Conservation (phyloP, 2,329 filamentous ascomycete genomes). For the Fusarium sp. region DNA sequence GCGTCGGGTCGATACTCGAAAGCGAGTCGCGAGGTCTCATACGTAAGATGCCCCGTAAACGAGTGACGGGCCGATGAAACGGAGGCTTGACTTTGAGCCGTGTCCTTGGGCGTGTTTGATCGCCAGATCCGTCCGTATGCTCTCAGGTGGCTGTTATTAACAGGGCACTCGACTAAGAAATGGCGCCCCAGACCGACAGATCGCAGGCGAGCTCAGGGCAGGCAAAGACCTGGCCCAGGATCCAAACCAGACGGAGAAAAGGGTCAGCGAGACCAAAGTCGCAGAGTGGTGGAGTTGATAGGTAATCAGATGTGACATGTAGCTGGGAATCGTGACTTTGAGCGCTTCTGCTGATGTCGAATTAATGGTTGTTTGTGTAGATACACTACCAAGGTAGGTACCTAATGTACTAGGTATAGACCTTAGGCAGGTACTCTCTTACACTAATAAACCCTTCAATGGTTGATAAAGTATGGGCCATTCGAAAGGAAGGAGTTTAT, state of each 20-base stretch:
- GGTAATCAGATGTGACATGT: neutral
- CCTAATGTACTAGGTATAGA: neutral
- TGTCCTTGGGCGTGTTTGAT: conserved; percentile 31
- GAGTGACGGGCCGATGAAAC: conserved; percentile 38
- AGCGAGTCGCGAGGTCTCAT: conserved; percentile 10
- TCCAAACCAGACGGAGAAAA: conserved; percentile 11
- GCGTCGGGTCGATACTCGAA: conserved; percentile 12
- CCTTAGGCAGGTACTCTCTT: neutral
- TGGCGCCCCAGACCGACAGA: conserved; percentile 13
- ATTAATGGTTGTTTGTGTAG: neutral
- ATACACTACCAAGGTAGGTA: neutral
- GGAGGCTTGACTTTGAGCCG: conserved; percentile 28
- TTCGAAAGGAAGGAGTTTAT: conserved; percentile 20
- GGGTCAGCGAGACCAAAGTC: neutral
- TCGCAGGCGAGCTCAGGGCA: conserved; percentile 5
- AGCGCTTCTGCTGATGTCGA: neutral
- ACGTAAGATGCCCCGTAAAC: conserved; percentile 8
- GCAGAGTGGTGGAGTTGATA: conserved; percentile 16
- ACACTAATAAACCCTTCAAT: neutral
- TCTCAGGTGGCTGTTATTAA: conserved; percentile 32
- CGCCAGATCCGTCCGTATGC: conserved; percentile 22
- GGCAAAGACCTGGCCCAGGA: neutral
- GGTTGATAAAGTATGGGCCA: neutral
- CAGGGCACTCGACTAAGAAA: conserved; percentile 12
- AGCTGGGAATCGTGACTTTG: neutral